Conservation (phyloP, 441 rosid genomes). For the Euphorbia schlechtendalii region DNA sequence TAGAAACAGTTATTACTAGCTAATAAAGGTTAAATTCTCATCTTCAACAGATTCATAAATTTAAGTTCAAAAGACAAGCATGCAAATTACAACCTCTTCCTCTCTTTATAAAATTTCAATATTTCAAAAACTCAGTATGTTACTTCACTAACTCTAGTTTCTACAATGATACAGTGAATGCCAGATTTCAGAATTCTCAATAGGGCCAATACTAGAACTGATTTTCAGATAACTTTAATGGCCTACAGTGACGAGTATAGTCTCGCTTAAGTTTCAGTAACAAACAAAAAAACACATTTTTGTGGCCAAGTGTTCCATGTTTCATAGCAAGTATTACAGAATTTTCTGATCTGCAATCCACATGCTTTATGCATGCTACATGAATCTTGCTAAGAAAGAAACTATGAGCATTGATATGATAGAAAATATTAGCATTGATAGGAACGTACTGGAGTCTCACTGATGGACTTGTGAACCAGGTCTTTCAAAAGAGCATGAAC, state of each 20-base stretch:
- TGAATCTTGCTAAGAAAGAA: neutral
- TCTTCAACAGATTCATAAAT: neutral
- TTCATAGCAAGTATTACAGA: neutral
- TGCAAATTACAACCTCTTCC: too few species aligned
- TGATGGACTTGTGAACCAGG: constrained; percentile 83
- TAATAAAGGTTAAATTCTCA: neutral
- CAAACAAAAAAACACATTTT: neutral
- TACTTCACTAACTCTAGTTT: neutral
- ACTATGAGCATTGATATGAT: neutral
- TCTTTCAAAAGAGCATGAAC: constrained; percentile 90
- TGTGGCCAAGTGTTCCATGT: neutral
- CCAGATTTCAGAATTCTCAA: neutral
- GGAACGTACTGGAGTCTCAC: constrained; percentile 69
- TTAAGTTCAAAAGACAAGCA: neutral
- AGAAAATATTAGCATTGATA: neutral
- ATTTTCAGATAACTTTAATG: neutral
- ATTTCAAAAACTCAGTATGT: too few species aligned
- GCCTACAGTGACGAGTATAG: too few species aligned
- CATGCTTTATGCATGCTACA: neutral
- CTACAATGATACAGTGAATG: neutral
- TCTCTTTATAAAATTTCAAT: neutral
- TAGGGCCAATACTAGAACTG: too few species aligned
- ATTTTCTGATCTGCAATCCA: neutral
- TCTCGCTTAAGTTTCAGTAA: neutral
- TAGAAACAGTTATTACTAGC: neutral